Conservation (phyloP, 495 filamentous ascomycete genomes). For the Penicillium herquei region DNA sequence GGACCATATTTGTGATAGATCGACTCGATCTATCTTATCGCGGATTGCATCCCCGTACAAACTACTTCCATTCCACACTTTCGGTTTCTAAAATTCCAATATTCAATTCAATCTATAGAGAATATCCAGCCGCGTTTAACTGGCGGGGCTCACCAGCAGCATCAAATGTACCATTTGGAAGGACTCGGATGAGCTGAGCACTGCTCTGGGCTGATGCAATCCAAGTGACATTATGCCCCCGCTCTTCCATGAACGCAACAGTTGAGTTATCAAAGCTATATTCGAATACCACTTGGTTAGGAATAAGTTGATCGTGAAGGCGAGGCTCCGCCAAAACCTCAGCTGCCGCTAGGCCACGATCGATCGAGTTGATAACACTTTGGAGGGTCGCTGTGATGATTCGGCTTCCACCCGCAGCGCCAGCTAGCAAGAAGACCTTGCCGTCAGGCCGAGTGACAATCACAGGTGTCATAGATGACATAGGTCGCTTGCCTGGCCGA, state of each 20-base stretch:
- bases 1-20: neutral
- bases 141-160: constrained; percentile 79
- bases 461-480: constrained; percentile 75
- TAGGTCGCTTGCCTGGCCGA: constrained; percentile 73
- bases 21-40: neutral
- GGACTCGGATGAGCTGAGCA: constrained; percentile 67
- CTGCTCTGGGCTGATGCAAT: constrained; percentile 60
- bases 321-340: constrained; percentile 66
- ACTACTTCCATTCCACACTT: neutral
- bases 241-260: constrained; percentile 57
- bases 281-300: constrained; percentile 68
- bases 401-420: constrained; percentile 79
- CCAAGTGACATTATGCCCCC: constrained; percentile 76
- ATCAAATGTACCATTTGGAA: constrained; percentile 73
- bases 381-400: constrained; percentile 86
- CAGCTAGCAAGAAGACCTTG: constrained; percentile 66
- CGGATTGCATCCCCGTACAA: neutral
- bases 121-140: constrained; percentile 66
- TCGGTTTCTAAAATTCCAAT: too few species aligned
- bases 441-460: constrained; percentile 70
- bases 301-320: constrained; percentile 81
- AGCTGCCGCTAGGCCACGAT: constrained; percentile 54
- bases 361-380: constrained; percentile 70
- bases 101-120: constrained; percentile 39
- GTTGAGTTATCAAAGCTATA: constrained; percentile 66